phyloP scores from a whole-genome alignment of 768 basidiomycete genomes.

The Gloeophyllum trabeum region DNA sequence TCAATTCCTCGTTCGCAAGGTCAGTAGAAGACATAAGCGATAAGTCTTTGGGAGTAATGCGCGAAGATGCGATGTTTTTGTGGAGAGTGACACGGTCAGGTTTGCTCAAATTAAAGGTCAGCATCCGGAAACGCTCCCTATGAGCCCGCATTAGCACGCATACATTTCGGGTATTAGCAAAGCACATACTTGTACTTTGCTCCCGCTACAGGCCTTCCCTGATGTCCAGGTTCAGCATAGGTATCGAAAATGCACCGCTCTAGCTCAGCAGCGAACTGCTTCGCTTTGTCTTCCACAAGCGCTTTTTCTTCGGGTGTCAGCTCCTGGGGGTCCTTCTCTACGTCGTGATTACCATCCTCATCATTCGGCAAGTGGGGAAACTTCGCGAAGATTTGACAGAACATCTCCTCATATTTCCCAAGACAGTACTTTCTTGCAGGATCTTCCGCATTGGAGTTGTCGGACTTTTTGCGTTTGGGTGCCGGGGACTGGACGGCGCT shows the following conservation, averaged over 20 bases:
- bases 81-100: conserved; percentile 71
- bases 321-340: conserved; percentile 30
- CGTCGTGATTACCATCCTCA: conserved; percentile 18
- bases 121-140: conserved; percentile 86
- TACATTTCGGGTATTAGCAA: conserved; percentile 4
- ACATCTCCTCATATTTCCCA: conserved; percentile 61
- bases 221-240: conserved; percentile 70
- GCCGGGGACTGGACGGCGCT: conserved; percentile 24
- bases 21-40: conserved; percentile 84
- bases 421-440: conserved; percentile 73
- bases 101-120: conserved; percentile 82
- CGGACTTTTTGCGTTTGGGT: conserved; percentile 38
- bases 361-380: conserved; percentile 43
- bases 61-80: conserved; percentile 58
- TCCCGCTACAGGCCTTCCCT: conserved; percentile 48
- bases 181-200: conserved; percentile 70
- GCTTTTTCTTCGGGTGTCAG: conserved; percentile 51
- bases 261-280: conserved; percentile 56
- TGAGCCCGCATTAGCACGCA: not conserved
- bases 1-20: conserved; percentile 77
- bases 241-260: conserved; percentile 69
- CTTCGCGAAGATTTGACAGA: conserved; percentile 57
- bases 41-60: conserved; percentile 60
- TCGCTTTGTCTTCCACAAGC: conserved; percentile 42
- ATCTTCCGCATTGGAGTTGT: conserved; percentile 43